A percentile compares a stretch with the other conserved stretches of the same genome.
phyloP scores from a whole-genome alignment of 2,329 filamentous ascomycete genomes.

The Neonectria punicea region DNA sequence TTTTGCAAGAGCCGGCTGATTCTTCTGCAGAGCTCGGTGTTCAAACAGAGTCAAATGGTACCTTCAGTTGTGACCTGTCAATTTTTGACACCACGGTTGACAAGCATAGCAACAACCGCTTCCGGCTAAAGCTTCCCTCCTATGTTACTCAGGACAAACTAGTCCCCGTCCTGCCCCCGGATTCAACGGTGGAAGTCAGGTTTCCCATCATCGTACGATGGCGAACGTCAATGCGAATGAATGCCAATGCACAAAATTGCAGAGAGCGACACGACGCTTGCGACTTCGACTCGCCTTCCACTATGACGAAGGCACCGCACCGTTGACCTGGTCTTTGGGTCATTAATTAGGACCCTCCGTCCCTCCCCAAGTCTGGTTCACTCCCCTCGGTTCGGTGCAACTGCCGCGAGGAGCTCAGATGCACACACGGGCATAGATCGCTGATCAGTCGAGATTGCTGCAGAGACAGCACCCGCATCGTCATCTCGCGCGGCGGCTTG shows the following conservation, averaged over 20 bases:
- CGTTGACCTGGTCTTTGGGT: constrained; percentile 7
- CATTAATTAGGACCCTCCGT: too few species aligned
- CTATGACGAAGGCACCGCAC: background rate
- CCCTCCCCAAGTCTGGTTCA: constrained; percentile 9
- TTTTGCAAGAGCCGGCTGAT: background rate
- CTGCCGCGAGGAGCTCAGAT: constrained; percentile 13
- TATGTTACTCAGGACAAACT: background rate
- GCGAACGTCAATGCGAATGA: background rate
- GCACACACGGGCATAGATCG: background rate
- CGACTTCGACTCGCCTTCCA: background rate
- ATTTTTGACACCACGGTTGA: constrained; percentile 5
- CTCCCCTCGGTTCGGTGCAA: background rate
- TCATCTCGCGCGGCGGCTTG: constrained; percentile 5
- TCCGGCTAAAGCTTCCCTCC: constrained; percentile 8
- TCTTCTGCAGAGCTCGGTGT: background rate
- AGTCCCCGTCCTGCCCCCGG: background rate
- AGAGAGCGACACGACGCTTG: background rate
- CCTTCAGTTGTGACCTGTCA: constrained; percentile 14
- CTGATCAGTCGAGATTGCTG: constrained; percentile 10
- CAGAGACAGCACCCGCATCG: constrained; percentile 9
- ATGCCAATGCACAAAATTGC: background rate
- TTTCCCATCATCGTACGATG: constrained; percentile 15
- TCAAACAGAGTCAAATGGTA: background rate
- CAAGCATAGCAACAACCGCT: background rate
- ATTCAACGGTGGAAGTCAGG: background rate